These are phyloP conservation scores for Copromyces sp. DNA, from an alignment of 495 filamentous ascomycete species.

Conservation along the genomic window DNA sequence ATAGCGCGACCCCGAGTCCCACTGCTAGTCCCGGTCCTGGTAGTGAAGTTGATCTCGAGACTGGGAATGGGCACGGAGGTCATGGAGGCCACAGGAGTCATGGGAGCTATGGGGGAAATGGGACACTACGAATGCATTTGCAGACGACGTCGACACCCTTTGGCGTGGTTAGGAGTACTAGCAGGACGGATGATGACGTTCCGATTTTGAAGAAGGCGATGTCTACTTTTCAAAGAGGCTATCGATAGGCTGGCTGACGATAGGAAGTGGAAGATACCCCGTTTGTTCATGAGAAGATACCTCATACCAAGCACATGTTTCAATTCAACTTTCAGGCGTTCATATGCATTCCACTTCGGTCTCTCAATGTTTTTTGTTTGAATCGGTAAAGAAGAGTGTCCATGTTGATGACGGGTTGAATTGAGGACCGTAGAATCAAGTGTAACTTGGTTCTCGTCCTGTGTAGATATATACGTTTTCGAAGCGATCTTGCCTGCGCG, in stretches of 20 bases:
- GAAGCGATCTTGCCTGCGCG: too few relatives aligned
- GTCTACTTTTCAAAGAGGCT: not conserved
- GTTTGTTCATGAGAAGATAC: not conserved
- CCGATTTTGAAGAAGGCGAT: not conserved
- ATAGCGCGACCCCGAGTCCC: not conserved
- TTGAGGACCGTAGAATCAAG: too few relatives aligned
- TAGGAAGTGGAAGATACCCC: not conserved
- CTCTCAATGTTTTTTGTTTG: not conserved
- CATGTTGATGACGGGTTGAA: not conserved
- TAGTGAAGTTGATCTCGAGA: not conserved
- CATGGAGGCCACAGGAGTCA: not conserved
- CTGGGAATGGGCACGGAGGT: not conserved
- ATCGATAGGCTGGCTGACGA: not conserved
- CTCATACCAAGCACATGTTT: not conserved
- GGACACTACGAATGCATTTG: not conserved
- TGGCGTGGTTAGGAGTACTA: not conserved
- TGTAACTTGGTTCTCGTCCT: too few relatives aligned
- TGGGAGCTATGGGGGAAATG: not conserved
- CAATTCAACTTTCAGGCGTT: not conserved
- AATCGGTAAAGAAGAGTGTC: not conserved
- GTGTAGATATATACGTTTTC: too few relatives aligned
- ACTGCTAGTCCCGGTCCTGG: not conserved
- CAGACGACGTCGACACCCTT: not conserved
- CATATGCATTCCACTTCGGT: not conserved
- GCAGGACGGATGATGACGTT: not conserved